Base-by-base conservation (phyloP, 2,329 filamentous ascomycete genomes). In the Pseudogymnoascus sp. region DNA sequence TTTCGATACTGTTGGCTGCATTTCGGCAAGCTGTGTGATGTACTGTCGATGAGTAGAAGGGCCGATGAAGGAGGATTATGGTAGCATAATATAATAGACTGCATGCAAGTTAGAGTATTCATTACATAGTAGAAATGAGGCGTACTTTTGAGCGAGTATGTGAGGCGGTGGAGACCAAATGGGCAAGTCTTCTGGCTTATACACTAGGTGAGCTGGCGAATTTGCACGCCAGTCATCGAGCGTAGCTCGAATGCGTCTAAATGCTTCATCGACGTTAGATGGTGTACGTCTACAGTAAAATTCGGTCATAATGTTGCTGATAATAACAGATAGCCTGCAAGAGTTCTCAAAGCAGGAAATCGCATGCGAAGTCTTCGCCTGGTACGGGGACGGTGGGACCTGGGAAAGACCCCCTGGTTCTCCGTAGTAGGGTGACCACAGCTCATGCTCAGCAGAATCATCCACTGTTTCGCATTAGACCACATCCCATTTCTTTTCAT, bases 361-460 rank as follows among this genome's bases (percentile, higher is more conserved):
- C 10, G 33, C 25, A 35, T 63, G 27, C 2, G 25, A 35, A 25
- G 55, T 58, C 15, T 33, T 36, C 36, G 62, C 21, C 6, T 36
- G 27, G 27, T 63, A 61, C 9, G 8, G 5, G 9, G 15, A 21
- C 29, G n/a, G 27, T 31, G 52, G 15, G n/a, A 18, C 13, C 13
- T 15, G n/a, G 13, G n/a, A 10, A 13, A 10, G 29, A 25, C n/a
- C 12, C 8, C 25, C 12, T 5, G 21, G n/a, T 40, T 15, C 39
- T 61, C 59, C 58, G 33, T 61, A 33, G 63, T 84, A 82, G 0
- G 81, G 82, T 9, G 77, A 75, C 82, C 82, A 85, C 3, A 78
- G 72, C 61, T 83, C 81, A 33, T 81, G 78, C 66, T 85, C 82
- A 8, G 81, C 74, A 3, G 80, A 83, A 67, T 85, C 82, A 62